Evolutionary conservation across 345 rosid species (phyloP).

Genomic region (Crucihimalaya himalaica): DNA sequence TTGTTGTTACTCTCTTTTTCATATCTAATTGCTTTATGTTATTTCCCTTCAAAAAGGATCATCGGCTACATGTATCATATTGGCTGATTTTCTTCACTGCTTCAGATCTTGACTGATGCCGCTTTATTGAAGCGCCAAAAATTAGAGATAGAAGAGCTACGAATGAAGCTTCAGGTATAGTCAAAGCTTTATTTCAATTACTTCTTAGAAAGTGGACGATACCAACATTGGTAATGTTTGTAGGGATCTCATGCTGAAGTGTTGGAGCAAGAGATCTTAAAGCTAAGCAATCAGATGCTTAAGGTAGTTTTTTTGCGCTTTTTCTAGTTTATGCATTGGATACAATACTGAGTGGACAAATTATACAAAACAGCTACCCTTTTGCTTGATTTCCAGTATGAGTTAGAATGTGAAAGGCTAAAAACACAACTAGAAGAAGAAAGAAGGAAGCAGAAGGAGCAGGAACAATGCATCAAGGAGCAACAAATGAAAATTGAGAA

Average conservation of each 20-base stretch:
- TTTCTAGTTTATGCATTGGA: neutral
- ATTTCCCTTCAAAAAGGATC: neutral
- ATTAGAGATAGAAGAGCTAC: constrained; percentile 90
- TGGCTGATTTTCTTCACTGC: constrained; percentile 14
- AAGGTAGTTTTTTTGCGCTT: constrained; percentile 51
- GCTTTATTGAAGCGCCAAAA: constrained; percentile 90
- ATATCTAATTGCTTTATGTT: neutral
- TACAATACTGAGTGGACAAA: constrained; percentile 5
- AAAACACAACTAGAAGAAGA: constrained; percentile 83
- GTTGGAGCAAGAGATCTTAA: constrained; percentile 86
- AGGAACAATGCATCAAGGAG: constrained; percentile 62
- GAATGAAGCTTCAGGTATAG: constrained; percentile 79
- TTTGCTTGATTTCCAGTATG: constrained; percentile 61
- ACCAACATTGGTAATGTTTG: constrained; percentile 16
- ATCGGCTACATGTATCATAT: neutral
- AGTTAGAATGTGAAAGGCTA: constrained; percentile 83
- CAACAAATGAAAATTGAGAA: constrained; percentile 71
- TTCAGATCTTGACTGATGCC: constrained; percentile 91
- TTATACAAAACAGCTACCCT: constrained; percentile 2
- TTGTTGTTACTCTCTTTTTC: neutral
- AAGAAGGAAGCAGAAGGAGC: constrained; percentile 74
- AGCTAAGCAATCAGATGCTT: constrained; percentile 86
- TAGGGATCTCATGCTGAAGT: constrained; percentile 94
- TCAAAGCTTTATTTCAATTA: neutral
- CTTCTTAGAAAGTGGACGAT: constrained; percentile 13